Percentiles rank a stretch among this genome's conserved stretches.
Evolutionary conservation across 2,329 filamentous ascomycete genomes (phyloP).

Genomic region (Teratosphaeriaceae sp.): DNA sequence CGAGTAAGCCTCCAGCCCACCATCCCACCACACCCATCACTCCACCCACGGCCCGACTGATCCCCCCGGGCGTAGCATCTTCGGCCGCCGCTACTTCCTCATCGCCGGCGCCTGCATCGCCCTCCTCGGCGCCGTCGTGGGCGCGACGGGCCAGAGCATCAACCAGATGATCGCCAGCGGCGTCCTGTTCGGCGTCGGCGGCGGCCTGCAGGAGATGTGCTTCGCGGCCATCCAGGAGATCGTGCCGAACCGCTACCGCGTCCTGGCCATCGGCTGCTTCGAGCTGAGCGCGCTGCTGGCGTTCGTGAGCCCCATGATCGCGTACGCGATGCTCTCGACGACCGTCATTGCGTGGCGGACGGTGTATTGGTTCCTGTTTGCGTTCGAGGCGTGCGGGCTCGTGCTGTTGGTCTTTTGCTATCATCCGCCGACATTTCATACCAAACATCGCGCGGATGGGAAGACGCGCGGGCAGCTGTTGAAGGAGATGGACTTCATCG

Average conservation of each 20-base stretch:
- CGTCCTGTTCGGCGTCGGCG: constrained; percentile 21
- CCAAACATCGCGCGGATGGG: constrained; percentile 25
- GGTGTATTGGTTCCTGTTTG: constrained; percentile 12
- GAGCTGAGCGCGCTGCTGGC: constrained; percentile 18
- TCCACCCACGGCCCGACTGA: too few species aligned
- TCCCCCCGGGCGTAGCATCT: constrained; percentile 5
- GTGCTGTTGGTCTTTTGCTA: constrained; percentile 30
- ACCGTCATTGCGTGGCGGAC: constrained; percentile 9
- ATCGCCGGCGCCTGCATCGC: constrained; percentile 23
- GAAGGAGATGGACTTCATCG: constrained; percentile 44
- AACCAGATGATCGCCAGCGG: constrained; percentile 23
- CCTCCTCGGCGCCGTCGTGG: constrained; percentile 21
- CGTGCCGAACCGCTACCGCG: constrained; percentile 25
- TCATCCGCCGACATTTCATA: constrained; percentile 24
- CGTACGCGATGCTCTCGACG: constrained; percentile 9
- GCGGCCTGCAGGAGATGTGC: constrained; percentile 24
- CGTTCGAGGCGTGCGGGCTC: constrained; percentile 10
- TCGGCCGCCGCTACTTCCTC: constrained; percentile 32
- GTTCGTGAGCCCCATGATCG: constrained; percentile 16
- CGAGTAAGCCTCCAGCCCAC: constrained; percentile 4
- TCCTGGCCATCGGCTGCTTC: constrained; percentile 24
- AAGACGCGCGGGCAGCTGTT: constrained; percentile 28
- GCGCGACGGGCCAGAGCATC: constrained; percentile 22
- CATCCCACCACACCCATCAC: too few species aligned
- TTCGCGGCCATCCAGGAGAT: constrained; percentile 24